Percentiles rank a stretch among this genome's conserved stretches.
Conservation (phyloP, 306 rosid genomes). For the Vigna unguiculata region DNA sequence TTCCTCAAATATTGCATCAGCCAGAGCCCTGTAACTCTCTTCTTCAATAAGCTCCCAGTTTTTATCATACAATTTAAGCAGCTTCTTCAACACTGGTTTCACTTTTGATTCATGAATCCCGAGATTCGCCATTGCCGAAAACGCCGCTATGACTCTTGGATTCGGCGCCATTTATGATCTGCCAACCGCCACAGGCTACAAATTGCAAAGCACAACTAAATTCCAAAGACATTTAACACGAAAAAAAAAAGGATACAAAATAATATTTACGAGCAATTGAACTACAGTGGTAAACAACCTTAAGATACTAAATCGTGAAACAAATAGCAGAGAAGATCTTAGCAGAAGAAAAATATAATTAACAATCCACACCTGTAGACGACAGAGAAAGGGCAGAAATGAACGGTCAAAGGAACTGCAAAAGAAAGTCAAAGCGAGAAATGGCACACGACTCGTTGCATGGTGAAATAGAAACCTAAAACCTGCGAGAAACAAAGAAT, state of each 20-base stretch:
- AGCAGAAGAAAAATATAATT: background rate
- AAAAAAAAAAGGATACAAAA: background rate
- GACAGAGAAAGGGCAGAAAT: background rate
- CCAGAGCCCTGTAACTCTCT: conserved; percentile 86
- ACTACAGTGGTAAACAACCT: background rate
- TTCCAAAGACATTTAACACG: conserved; percentile 22
- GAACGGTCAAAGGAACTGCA: background rate
- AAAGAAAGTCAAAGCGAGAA: conserved; percentile 7
- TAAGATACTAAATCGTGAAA: background rate
- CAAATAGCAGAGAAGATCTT: conserved; percentile 7
- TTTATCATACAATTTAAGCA: conserved; percentile 74
- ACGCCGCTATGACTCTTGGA: conserved; percentile 66
- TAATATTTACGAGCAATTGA: background rate
- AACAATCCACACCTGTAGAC: conserved; percentile 14
- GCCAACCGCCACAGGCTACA: conserved; percentile 37
- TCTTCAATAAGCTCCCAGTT: conserved; percentile 93
- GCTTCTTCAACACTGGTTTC: conserved; percentile 79
- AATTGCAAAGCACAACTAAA: conserved; percentile 37
- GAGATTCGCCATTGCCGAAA: conserved; percentile 71
- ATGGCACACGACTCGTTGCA: background rate
- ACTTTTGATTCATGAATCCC: conserved; percentile 74
- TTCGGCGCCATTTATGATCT: conserved; percentile 72
- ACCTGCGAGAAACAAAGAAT: conserved; percentile 17
- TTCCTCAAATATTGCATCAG: conserved; percentile 86
- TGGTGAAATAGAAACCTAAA: background rate